phyloP scores from a whole-genome alignment of 805 yeast genomes.

The Kluyveromyces siamensis region DNA sequence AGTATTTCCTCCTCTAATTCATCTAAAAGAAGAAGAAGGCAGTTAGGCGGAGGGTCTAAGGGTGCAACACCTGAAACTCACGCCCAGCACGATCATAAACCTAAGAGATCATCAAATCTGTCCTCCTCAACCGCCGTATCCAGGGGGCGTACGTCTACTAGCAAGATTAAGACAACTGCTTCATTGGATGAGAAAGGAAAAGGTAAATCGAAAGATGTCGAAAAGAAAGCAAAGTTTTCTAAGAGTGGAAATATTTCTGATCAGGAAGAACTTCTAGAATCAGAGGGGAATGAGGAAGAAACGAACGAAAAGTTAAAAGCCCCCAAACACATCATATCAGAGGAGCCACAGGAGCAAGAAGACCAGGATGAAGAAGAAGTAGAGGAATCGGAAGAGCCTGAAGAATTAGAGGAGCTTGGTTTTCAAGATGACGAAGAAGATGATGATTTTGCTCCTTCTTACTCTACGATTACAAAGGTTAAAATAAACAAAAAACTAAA shows the following conservation, averaged over 20 bases:
- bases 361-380: slow-evolving; percentile 5
- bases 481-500: slow-evolving; percentile 15
- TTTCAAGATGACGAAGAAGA: slow-evolving; percentile 14
- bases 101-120: slow-evolving; percentile 1
- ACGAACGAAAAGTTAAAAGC: not conserved
- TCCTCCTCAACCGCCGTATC: not conserved
- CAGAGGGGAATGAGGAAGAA: not conserved
- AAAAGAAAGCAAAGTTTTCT: not conserved
- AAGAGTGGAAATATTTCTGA: not conserved
- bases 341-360: no score
- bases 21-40: not conserved
- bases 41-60: not conserved
- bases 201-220: not conserved
- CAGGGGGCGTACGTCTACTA: not conserved
- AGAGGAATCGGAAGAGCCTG: slow-evolving; percentile 6
- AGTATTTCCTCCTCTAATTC: not conserved
- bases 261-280: not conserved
- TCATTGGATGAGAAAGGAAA: not conserved
- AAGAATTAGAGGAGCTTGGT: slow-evolving; percentile 6
- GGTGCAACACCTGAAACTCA: not conserved
- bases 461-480: slow-evolving; percentile 8
- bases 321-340: not conserved
- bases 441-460: slow-evolving; percentile 19
- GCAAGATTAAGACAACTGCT: not conserved
- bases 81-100: not conserved